Percentiles rank a stretch among this genome's conserved stretches.
These are phyloP conservation scores for Clonostachys byssicola DNA, from an alignment of 2,329 filamentous ascomycete species.

Conservation along the genomic window DNA sequence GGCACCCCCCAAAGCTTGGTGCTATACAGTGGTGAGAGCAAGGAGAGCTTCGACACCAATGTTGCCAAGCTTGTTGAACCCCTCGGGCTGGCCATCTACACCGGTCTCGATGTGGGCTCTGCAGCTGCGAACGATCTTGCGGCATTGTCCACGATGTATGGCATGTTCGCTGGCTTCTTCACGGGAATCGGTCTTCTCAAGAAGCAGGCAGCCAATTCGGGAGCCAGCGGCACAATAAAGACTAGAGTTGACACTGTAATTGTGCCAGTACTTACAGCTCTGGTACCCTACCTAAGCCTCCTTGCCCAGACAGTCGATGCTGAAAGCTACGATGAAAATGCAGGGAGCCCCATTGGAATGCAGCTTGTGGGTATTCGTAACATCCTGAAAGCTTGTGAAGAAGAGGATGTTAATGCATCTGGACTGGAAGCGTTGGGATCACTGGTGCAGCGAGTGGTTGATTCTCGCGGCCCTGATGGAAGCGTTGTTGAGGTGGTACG, in stretches of 20 bases:
- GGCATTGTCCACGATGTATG: conserved; percentile 16
- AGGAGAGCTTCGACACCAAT: conserved; percentile 4
- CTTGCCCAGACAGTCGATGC: conserved; percentile 12
- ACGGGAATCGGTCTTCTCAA: conserved; percentile 14
- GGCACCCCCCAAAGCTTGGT: conserved; percentile 12
- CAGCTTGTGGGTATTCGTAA: conserved; percentile 12
- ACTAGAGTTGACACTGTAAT: conserved; percentile 6
- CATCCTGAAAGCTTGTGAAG: conserved; percentile 13
- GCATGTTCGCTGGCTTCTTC: conserved; percentile 16
- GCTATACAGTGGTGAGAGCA: conserved; percentile 12
- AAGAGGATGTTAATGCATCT: conserved; percentile 11
- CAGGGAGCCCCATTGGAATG: conserved; percentile 18
- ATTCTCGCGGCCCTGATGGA: conserved; percentile 5
- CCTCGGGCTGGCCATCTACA: conserved; percentile 10
- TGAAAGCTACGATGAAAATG: conserved; percentile 11
- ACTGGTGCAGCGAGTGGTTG: conserved; percentile 8
- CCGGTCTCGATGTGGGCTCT: conserved; percentile 8
- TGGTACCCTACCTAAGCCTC: conserved; percentile 13
- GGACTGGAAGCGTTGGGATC: background rate
- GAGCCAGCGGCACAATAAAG: background rate
- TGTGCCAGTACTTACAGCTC: conserved; percentile 13
- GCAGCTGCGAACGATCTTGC: conserved; percentile 15
- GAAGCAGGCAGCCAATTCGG: conserved; percentile 3
- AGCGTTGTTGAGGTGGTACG: conserved; percentile 1
- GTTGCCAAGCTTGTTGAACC: conserved; percentile 5